Base-by-base conservation (phyloP, 2,329 filamentous ascomycete species). In the Geosmithia putterillii region DNA sequence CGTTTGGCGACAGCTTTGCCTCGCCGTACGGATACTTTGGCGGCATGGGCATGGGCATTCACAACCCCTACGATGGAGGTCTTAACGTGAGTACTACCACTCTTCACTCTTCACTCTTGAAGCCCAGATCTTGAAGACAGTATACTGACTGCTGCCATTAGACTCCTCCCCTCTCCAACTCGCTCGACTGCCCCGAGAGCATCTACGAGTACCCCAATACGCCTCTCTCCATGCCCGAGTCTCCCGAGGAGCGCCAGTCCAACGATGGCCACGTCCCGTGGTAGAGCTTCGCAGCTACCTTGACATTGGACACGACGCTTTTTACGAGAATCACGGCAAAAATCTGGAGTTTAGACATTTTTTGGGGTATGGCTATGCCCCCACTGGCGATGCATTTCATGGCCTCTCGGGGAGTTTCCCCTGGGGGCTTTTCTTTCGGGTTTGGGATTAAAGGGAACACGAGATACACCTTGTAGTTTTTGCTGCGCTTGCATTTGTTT, bases 111-210 rank as follows among this genome's bases (percentile, higher is more conserved):
- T 12, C 38, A 7, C 21, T 28, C 17, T 28, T 10, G n/a, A n/a
- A n/a, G n/a, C n/a, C n/a, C n/a, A n/a, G n/a, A n/a, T n/a, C n/a
- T n/a, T n/a, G 17, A 12, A 32, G 15, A 3, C 10, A 32, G 5
- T 12, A 32, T 23, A 25, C 28, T 48, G 44, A 48, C 28, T 28
- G 12, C 66, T 60, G n/a, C 15, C 32, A 54, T 32, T 66, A 88
- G 83, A 87, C 83, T 61, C 83, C 83, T 65, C 80, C 83, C 57
- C 75, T 87, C 53, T 83, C 81, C 54, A 81, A 83, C 58, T 82
- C 79, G 22, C 84, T 79, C 60, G 80, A 84, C 54, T 77, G 75
- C 59, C 80, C 76, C 25, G 76, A 81, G 52, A 65, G 71, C 47
- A 71, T 73, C 45, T 79, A 74, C 56, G 73, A 79, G 50, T 80